phyloP scores from a whole-genome alignment of 495 filamentous ascomycete species.

The Podospora australis region DNA sequence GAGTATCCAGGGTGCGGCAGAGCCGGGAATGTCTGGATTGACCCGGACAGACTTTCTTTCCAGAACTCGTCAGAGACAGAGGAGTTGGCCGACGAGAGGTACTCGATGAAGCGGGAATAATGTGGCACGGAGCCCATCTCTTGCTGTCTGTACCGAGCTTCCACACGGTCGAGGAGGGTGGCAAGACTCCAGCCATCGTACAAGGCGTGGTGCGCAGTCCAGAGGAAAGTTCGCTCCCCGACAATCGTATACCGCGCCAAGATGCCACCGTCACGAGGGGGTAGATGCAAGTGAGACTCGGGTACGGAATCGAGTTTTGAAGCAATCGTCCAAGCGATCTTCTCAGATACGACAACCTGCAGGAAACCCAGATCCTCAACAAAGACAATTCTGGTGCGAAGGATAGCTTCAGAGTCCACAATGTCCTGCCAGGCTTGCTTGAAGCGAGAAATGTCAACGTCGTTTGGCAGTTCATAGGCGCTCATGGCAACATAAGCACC shows the following conservation, averaged over 20 bases:
- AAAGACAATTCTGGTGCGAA: constrained; percentile 34
- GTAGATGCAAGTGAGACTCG: constrained; percentile 6
- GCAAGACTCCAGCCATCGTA: constrained; percentile 59
- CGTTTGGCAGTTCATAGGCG: constrained; percentile 38
- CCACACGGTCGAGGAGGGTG: constrained; percentile 19
- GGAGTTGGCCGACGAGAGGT: constrained; percentile 12
- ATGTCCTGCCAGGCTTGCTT: constrained; percentile 51
- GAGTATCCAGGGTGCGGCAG: constrained; percentile 20
- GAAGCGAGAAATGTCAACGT: constrained; percentile 43
- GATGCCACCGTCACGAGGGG: constrained; percentile 15
- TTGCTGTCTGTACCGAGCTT: constrained; percentile 10
- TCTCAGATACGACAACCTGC: constrained; percentile 16
- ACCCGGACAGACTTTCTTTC: constrained; percentile 14
- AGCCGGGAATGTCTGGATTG: constrained; percentile 21
- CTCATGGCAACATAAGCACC: constrained; percentile 49
- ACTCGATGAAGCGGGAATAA: constrained; percentile 21
- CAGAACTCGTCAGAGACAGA: constrained; percentile 17
- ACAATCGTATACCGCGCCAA: constrained; percentile 12
- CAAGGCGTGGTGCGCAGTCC: constrained; percentile 51
- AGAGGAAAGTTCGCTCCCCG: constrained; percentile 27
- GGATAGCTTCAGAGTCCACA: constrained; percentile 42
- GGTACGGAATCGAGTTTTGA: constrained; percentile 2
- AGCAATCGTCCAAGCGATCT: constrained; percentile 10
- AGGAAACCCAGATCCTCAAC: constrained; percentile 10
- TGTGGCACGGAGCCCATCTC: constrained; percentile 18